These are phyloP conservation scores for Exophiala sideris DNA, from an alignment of 2,329 filamentous ascomycete genomes.

Conservation along the genomic window DNA sequence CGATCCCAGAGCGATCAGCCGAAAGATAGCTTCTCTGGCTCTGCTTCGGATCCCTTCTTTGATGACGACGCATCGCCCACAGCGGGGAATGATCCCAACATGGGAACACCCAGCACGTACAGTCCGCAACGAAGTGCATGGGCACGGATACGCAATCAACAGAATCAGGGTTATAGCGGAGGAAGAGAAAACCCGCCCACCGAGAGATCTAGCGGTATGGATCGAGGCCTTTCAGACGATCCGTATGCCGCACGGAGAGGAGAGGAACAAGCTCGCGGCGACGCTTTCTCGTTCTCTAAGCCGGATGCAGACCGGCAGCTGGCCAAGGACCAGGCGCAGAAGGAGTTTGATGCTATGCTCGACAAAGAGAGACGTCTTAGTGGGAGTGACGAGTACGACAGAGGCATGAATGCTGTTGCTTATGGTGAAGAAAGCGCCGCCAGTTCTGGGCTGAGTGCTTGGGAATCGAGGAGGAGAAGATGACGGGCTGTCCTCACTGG, in stretches of 20 bases:
- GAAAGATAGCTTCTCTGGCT: constrained; percentile 2
- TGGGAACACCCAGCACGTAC: background rate
- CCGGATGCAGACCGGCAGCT: constrained; percentile 26
- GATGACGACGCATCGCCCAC: constrained; percentile 28
- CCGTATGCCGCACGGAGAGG: background rate
- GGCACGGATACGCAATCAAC: constrained; percentile 20
- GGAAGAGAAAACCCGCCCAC: no score
- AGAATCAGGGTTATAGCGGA: background rate
- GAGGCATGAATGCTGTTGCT: constrained; percentile 17
- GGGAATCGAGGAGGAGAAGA: constrained; percentile 20
- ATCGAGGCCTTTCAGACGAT: no score
- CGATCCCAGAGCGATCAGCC: background rate
- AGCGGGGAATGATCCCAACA: constrained; percentile 21
- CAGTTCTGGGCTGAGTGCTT: constrained; percentile 18
- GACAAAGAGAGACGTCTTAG: constrained; percentile 38
- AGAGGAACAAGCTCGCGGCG: constrained; percentile 3
- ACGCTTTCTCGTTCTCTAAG: constrained; percentile 20
- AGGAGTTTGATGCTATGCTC: constrained; percentile 43
- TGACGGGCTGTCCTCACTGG: background rate
- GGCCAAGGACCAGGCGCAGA: constrained; percentile 40
- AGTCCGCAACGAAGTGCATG: constrained; percentile 13
- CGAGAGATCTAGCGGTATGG: no score
- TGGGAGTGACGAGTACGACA: constrained; percentile 23
- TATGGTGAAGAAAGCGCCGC: constrained; percentile 11
- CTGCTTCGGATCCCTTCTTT: constrained; percentile 16